Evolutionary conservation across 2,329 filamentous ascomycete species (phyloP).

Genomic region (Ambrosiella beaveri): DNA sequence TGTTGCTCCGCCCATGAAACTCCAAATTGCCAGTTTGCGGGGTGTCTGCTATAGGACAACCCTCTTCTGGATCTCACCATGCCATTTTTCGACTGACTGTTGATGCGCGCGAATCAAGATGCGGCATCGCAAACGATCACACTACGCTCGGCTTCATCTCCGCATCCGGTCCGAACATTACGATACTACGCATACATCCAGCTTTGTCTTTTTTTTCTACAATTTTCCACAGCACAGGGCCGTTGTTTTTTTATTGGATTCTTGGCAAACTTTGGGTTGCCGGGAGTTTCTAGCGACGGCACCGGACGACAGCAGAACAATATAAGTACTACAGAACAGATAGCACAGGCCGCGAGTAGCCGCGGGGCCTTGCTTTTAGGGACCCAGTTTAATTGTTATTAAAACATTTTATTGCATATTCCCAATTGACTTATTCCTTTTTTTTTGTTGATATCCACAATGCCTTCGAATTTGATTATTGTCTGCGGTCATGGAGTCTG

Average conservation of each 20-base stretch:
- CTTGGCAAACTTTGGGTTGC: not conserved
- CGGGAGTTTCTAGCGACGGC: not conserved
- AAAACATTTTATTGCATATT: not conserved
- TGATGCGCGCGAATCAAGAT: not conserved
- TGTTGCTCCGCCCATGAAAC: not conserved
- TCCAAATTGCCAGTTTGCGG: not conserved
- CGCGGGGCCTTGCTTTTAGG: not conserved
- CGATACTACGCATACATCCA: not conserved
- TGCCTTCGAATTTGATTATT: conserved; percentile 44
- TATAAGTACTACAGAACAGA: not conserved
- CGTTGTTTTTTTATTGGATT: not conserved
- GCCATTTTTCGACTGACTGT: not conserved
- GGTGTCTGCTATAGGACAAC: not conserved
- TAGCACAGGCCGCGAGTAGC: not conserved
- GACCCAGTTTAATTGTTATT: not conserved
- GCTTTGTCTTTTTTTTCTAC: no score
- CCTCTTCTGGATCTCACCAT: not conserved
- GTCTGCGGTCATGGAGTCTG: conserved; percentile 79
- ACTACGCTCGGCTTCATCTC: not conserved
- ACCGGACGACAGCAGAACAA: conserved; percentile 3
- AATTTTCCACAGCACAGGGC: not conserved
- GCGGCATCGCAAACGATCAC: not conserved
- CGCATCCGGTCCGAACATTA: not conserved
- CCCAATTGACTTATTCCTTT: not conserved
- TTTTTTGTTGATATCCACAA: conserved; percentile 11